These are phyloP conservation scores for Geotrichum restrictum DNA, from an alignment of 1,139 yeast species.

Conservation along the genomic window DNA sequence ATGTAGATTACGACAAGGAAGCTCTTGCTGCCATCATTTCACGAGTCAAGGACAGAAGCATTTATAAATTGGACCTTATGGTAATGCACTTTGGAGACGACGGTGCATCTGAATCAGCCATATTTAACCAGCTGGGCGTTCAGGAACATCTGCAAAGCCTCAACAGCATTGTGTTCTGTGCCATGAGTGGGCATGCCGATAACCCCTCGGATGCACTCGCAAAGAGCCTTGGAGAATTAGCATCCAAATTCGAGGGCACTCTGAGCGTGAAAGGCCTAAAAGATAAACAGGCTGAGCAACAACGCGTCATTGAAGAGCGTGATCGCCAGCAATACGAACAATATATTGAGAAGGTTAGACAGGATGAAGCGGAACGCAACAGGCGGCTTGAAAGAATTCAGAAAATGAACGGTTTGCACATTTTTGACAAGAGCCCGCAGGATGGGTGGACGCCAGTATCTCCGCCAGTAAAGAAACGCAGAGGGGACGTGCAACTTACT, in stretches of 20 bases:
- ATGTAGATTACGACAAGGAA: constrained; percentile 20
- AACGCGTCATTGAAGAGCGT: constrained; percentile 11
- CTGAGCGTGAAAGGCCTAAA: constrained; percentile 14
- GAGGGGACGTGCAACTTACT: too few species aligned
- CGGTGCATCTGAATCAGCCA: neutral
- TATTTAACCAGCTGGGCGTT: constrained; percentile 6
- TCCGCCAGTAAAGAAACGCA: too few species aligned
- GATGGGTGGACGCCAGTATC: neutral
- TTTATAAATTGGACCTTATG: constrained; percentile 22
- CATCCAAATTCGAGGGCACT: constrained; percentile 13
- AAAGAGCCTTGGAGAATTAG: constrained; percentile 11
- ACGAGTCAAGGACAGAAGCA: constrained; percentile 18
- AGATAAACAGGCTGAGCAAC: constrained; percentile 9
- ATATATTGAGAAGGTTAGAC: constrained; percentile 12
- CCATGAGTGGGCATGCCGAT: neutral
- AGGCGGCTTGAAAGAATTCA: constrained; percentile 6
- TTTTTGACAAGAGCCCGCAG: neutral
- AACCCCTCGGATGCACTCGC: constrained; percentile 13
- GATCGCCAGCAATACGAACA: constrained; percentile 11
- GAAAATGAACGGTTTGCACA: constrained; percentile 10
- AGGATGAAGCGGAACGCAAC: constrained; percentile 7
- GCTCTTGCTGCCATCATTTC: constrained; percentile 25
- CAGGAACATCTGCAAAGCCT: constrained; percentile 3
- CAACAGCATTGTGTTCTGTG: constrained; percentile 10
- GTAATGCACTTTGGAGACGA: constrained; percentile 23